These are phyloP conservation scores for Paramecium tetraurelia DNA, from an alignment of 73 alveolate species.

Conservation along the genomic window DNA sequence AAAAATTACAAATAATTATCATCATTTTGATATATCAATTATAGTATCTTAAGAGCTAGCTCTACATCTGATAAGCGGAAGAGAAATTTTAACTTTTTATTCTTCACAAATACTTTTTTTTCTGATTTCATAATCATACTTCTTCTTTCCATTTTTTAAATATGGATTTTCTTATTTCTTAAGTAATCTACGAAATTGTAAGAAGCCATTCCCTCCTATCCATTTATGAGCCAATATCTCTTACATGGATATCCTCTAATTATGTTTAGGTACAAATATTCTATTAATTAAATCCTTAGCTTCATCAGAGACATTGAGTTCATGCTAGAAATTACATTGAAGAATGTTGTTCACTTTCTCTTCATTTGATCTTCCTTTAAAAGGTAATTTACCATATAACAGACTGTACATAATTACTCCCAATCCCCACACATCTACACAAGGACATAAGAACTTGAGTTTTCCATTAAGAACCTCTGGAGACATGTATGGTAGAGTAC, in stretches of 20 bases:
- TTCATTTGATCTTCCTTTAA: conserved; percentile 67
- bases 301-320: background rate
- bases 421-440: conserved; percentile 84
- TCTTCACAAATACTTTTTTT: background rate
- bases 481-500: conserved; percentile 85
- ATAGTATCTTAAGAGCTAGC: background rate
- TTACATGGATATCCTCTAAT: background rate
- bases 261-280: conserved; percentile 16
- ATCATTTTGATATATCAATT: background rate
- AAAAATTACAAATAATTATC: background rate
- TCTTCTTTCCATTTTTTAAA: background rate
- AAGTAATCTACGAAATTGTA: background rate
- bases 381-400: conserved; percentile 78
- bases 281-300: background rate
- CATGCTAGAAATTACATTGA: background rate
- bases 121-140: background rate
- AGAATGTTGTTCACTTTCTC: conserved; percentile 17
- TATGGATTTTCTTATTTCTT: background rate
- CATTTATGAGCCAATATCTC: background rate
- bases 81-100: background rate
- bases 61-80: background rate
- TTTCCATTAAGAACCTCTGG: conserved; percentile 76
- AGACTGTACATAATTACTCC: conserved; percentile 72
- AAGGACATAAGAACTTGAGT: conserved; percentile 58
- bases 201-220: background rate